A percentile compares a stretch with the other conserved stretches of the same genome.
Conservation (phyloP, 169 alveolate species). For the Eimeria acervulina region DNA sequence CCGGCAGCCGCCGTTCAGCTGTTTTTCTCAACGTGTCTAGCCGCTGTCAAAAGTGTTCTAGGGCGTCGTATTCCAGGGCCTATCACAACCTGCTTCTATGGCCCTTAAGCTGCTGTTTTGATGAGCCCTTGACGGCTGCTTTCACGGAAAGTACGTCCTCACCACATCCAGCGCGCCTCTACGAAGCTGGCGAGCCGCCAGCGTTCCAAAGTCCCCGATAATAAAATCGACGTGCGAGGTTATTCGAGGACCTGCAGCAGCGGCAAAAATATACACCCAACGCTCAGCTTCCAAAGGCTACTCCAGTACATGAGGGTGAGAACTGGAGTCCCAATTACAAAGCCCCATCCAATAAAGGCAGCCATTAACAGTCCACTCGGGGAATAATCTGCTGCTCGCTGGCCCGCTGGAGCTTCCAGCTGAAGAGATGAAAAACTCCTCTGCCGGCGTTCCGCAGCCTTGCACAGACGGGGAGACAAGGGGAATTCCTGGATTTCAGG, state of each 20-base stretch:
- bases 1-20: not conserved
- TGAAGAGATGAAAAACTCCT: not conserved
- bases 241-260: slow-evolving; percentile 32
- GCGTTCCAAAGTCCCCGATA: slow-evolving; percentile 74
- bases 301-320: not conserved
- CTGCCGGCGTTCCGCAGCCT: not conserved
- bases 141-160: not conserved
- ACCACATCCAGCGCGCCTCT: slow-evolving; percentile 66
- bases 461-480: not conserved
- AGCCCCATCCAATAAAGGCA: not conserved
- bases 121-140: not conserved
- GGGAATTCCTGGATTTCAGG: not conserved
- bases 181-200: slow-evolving; percentile 77
- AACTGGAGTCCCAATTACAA: not conserved
- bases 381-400: not conserved
- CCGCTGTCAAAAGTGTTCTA: not conserved
- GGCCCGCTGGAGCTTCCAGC: not conserved
- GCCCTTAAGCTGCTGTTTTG: not conserved
- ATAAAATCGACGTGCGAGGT: slow-evolving; percentile 71
- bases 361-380: not conserved
- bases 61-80: not conserved
- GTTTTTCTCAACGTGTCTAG: not conserved
- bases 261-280: not conserved
- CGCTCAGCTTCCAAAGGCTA: not conserved
- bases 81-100: not conserved